Base-by-base conservation (phyloP, 2,329 filamentous ascomycete genomes). In the Fusarium abutilonis region DNA sequence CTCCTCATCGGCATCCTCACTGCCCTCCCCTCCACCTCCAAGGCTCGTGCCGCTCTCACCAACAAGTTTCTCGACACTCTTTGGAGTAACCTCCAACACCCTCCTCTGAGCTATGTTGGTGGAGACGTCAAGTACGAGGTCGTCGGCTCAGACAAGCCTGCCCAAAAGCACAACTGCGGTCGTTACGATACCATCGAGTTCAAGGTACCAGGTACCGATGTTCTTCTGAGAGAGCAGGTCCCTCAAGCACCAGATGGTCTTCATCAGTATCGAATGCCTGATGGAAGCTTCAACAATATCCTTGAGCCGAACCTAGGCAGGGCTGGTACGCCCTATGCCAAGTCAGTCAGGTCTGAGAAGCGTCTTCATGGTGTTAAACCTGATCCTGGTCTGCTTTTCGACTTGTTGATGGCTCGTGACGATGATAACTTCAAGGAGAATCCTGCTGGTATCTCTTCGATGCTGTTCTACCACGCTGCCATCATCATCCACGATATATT, bases 381-480 rank as follows among this genome's bases (percentile, higher is more conserved):
- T 1, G 89, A 91, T 45, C 82, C 89, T 0, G 85, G 84, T 15
- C 77, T 88, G 13, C 77, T 92, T 4, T 92, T 92, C 57, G 89
- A 91, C 72, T 83, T 83, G 19, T 71, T 91, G 23, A 83, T 91
- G 80, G 86, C 84, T 14, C 83, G 89, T 23, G 77, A 77, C 34
- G 76, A 79, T 29, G 53, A 66, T 0, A 70, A 66, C n/a, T 85
- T 86, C 59, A 81, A 85, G 59, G 79, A 86, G 51, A 90, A 92
- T 71, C 87, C 88, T 0, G 89, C 89, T 46, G 83, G 86, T n/a
- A 86, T 93, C 36, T 92, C 89, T 0, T 89, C 87, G 66, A 86
- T 92, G 76, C 78, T 93, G 14, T 92, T 91, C 73, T 92, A 92
- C 64, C 78, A 91, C 39, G 90, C 89, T 0, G 86, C 88, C 7